These are phyloP conservation scores for Funneliformis caledonium DNA, from an alignment of 371 early-diverging fungal genomes.

Conservation along the genomic window DNA sequence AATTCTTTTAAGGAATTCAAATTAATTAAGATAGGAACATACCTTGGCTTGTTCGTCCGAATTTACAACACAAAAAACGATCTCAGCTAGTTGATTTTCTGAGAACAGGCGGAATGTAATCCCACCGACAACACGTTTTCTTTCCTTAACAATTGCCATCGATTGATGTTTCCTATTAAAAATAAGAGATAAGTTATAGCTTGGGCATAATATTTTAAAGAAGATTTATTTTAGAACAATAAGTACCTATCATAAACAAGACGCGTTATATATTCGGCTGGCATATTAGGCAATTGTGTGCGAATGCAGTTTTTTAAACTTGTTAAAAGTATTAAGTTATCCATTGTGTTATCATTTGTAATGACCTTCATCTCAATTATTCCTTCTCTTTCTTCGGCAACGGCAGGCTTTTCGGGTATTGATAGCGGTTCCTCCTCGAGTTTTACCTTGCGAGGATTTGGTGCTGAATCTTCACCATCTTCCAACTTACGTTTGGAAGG, in stretches of 20 bases:
- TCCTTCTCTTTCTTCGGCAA: slow-evolving; percentile 13
- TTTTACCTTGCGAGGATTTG: not conserved
- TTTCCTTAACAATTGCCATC: slow-evolving; percentile 40
- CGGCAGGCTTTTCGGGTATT: slow-evolving; percentile 5
- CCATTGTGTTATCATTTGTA: slow-evolving; percentile 51
- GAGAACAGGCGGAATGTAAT: slow-evolving; percentile 96
- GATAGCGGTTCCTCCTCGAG: not conserved
- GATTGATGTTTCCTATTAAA: slow-evolving; percentile 71
- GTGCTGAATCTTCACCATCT: not conserved
- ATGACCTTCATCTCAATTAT: not conserved
- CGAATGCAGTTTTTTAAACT: slow-evolving; percentile 97
- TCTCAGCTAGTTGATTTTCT: slow-evolving; percentile 94
- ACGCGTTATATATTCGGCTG: slow-evolving; percentile 98
- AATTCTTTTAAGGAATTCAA: not conserved
- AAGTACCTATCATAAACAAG: slow-evolving; percentile 92
- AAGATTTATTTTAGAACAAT: not conserved
- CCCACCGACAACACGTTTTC: slow-evolving; percentile 90
- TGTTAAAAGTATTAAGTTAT: slow-evolving; percentile 86
- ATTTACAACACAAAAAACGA: slow-evolving; percentile 98
- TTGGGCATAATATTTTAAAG: not conserved
- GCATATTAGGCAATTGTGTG: slow-evolving; percentile 99
- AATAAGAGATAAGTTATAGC: slow-evolving; percentile 65
- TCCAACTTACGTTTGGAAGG: slow-evolving; percentile 8
- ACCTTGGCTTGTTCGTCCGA: slow-evolving; percentile 87
- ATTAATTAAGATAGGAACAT: not conserved